Evolutionary conservation across 257 asterid genomes (phyloP), one percentile per base, ranked within the genome.

Genomic region (Salvia splendens): DNA sequence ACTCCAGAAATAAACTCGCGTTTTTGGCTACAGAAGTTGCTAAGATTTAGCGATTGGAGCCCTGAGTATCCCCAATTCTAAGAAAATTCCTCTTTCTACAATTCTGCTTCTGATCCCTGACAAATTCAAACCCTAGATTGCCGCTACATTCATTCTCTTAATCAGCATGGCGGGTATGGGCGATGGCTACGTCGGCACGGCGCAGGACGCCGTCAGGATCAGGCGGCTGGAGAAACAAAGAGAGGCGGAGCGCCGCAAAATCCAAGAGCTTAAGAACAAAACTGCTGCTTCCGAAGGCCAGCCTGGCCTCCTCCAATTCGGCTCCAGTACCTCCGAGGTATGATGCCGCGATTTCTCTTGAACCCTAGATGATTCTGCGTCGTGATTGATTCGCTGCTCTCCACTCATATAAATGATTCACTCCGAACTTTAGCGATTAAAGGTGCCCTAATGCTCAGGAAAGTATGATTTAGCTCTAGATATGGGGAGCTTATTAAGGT

Each of bases 281-380:
- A 84, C 95, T 38, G 96, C 97, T 58, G 65, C 95, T 47, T 81
- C 91, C 9, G 55, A 87, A 24, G 97, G 89, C 52, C 96, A 89
- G 49, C 89, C 95, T 3, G 99, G 97, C 54, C 95, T 94, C 73
- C 97, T 94, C 67, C 97, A 94, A 71, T 94, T 91, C 78, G 97
- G 99, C 64, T 88, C 97, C 82, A 83, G 99, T 76, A 87, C 92
- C 58, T 94, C 99, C 11, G 99, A 94, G 98, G 98, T 88, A 67
- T 20, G 14, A 20, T 61, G 4, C 40, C 20, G 38, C 32, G 46
- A 17, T 56, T 14, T 17, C 5, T 14, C 12, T 20, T 24, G 17
- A 48, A 12, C 47, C 54, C 51, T 70, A 28, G 8, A 30, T 11
- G 46, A 36, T 5, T 38, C 30, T 50, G 3, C 11, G 3, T 46